A percentile compares a stretch with the other conserved stretches of the same genome.
Conservation (phyloP, 371 early-diverging fungal species). For the Basidiobolus meristosporus region DNA sequence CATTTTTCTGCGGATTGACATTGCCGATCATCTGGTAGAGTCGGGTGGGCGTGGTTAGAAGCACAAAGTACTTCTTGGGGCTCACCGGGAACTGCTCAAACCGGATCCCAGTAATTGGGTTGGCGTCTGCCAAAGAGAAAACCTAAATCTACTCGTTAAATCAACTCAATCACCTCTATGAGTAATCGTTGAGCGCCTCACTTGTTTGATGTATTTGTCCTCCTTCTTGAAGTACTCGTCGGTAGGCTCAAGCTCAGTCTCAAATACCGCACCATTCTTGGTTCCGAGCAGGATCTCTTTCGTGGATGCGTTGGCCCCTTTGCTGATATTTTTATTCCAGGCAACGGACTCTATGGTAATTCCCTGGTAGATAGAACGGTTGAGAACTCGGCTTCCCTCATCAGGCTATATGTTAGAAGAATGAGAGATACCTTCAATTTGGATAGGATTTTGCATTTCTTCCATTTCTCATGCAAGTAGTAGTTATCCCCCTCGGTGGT, state of each 20-base stretch:
- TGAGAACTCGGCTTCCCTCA: background rate
- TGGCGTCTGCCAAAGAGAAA: slow-evolving; percentile 19
- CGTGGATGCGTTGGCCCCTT: slow-evolving; percentile 30
- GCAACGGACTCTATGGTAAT: slow-evolving; percentile 65
- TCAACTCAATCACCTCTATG: background rate
- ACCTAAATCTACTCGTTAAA: slow-evolving; percentile 9
- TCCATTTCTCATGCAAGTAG: slow-evolving; percentile 62
- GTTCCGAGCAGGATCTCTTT: slow-evolving; percentile 69
- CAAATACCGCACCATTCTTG: slow-evolving; percentile 60
- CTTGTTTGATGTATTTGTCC: slow-evolving; percentile 53
- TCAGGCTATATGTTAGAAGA: background rate
- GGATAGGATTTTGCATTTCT: slow-evolving; percentile 39
- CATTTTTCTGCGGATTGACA: too few species aligned
- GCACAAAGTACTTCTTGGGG: slow-evolving; percentile 47
- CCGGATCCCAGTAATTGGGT: slow-evolving; percentile 60
- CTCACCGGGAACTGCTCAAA: slow-evolving; percentile 57
- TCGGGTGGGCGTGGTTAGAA: slow-evolving; percentile 57
- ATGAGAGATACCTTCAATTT: slow-evolving; percentile 34
- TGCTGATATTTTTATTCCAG: slow-evolving; percentile 57
- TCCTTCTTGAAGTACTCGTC: slow-evolving; percentile 68
- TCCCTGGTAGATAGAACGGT: too few species aligned
- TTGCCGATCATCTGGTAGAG: slow-evolving; percentile 74
- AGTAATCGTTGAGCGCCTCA: slow-evolving; percentile 9
- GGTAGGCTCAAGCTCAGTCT: slow-evolving; percentile 62
- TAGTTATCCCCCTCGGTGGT: slow-evolving; percentile 75